Evolutionary conservation across 176 grass and related monocot genomes (phyloP).

Genomic region (Guadua angustifolia): DNA sequence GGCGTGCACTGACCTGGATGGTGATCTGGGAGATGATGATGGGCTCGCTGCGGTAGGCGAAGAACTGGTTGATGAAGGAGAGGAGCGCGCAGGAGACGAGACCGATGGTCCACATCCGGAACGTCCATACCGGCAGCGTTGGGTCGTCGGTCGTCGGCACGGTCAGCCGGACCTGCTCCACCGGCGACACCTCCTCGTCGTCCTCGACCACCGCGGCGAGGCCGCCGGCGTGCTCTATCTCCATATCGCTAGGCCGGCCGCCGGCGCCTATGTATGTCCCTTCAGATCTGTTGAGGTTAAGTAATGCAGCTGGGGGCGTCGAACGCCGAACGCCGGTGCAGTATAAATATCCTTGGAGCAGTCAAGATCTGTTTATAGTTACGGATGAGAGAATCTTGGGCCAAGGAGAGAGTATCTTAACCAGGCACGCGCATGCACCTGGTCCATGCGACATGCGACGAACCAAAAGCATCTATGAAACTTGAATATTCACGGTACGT

Average conservation of each 20-base stretch:
- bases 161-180: conserved; percentile 78
- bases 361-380: too few species aligned
- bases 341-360: too few species aligned
- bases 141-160: conserved; percentile 61
- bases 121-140: conserved; percentile 74
- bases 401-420: too few species aligned
- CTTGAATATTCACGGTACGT: too few species aligned
- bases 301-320: too few species aligned
- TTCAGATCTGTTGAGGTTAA: not conserved
- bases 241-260: conserved; percentile 7
- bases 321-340: too few species aligned
- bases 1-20: conserved; percentile 44
- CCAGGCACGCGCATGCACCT: too few species aligned
- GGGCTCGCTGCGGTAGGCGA: conserved; percentile 73
- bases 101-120: conserved; percentile 74
- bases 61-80: conserved; percentile 86
- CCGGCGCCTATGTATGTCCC: too few species aligned
- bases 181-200: conserved; percentile 49
- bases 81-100: conserved; percentile 57
- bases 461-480: too few species aligned
- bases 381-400: too few species aligned
- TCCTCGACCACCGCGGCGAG: conserved; percentile 5
- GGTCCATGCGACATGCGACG: too few species aligned
- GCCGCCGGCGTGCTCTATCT: not conserved
- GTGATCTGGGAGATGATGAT: conserved; percentile 70